Evolutionary conservation across 2,329 filamentous ascomycete species (phyloP), one percentile per base, ranked within the genome.

Genomic region (Alternaria tenuissima): DNA sequence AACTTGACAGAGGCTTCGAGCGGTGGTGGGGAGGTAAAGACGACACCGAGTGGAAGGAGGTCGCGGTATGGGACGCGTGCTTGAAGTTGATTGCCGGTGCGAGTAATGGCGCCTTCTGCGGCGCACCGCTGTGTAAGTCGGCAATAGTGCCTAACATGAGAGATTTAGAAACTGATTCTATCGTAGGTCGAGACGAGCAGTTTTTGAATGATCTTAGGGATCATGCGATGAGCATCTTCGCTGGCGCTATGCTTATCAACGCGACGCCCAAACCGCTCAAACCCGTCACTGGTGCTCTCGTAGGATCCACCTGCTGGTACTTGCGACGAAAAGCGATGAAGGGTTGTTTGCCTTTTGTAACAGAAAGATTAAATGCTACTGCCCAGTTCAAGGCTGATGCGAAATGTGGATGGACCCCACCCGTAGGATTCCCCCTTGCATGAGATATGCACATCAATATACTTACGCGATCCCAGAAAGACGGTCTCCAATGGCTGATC

Each of bases 401-500:
- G 3, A 59, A 54, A 14, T 64, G 55, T 30, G 62, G 56, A 32
- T 65, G 62, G 62, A 59, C 44, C 32, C 62, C 62, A 34, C 59
- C 62, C 14, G 62, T 64, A 62, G 30, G 62, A 30, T 16, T 56
- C 4, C 16, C 7, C 6, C 28, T 3, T 22, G 22, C n/a, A 12
- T 7, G 12, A 16, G 30, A 44, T 4, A 18, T 39, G 4, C 20
- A 30, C 3, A 39, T 16, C 24, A 20, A 28, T 24, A 18, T 14
- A 9, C 59, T 64, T 34, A 64, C 32, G 22, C 11, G 28, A 14
- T 36, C 30, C 7, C 26, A 66, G 64, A 58, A 63, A 55, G 64
- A 66, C 22, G 64, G 59, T 5, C 60, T 66, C 5, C 64, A 66
- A 61, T 66, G 64, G 64, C 53, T 66, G 7, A 66, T 66, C 22